Conservation (phyloP, 495 filamentous ascomycete genomes). For the Lasiosphaeris hirsuta region DNA sequence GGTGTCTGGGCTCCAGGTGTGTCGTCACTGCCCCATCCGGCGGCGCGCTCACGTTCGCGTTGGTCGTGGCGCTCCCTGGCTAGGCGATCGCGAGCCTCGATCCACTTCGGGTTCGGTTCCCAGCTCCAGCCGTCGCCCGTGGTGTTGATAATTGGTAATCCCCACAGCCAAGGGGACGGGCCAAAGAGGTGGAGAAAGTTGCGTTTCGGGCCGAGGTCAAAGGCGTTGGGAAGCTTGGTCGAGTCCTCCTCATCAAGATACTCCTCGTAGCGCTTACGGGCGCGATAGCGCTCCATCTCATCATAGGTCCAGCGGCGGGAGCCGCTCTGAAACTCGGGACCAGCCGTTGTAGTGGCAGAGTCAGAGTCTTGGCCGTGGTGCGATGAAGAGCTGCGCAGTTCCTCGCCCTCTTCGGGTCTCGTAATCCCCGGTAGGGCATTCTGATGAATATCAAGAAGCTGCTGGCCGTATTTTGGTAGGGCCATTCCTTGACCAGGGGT, state of each 20-base stretch:
- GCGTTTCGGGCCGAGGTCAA: slow-evolving; percentile 75
- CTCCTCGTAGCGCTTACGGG: slow-evolving; percentile 70
- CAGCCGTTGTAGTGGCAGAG: slow-evolving; percentile 22
- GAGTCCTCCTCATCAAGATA: slow-evolving; percentile 86
- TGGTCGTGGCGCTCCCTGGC: slow-evolving; percentile 58
- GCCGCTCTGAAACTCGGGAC: slow-evolving; percentile 49
- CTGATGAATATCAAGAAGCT: slow-evolving; percentile 75
- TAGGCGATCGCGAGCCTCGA: slow-evolving; percentile 61
- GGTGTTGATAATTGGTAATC: slow-evolving; percentile 76
- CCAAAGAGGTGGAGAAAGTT: slow-evolving; percentile 89
- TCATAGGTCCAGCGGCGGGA: slow-evolving; percentile 57
- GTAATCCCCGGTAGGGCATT: slow-evolving; percentile 81
- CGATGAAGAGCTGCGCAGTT: slow-evolving; percentile 27
- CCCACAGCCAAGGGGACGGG: slow-evolving; percentile 63
- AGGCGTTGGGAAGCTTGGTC: slow-evolving; percentile 78
- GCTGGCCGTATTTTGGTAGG: slow-evolving; percentile 66
- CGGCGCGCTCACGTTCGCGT: slow-evolving; percentile 51
- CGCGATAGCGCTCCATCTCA: slow-evolving; percentile 66
- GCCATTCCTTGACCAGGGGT: slow-evolving; percentile 43
- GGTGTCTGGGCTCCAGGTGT: slow-evolving; percentile 16
- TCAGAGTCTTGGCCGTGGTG: background rate
- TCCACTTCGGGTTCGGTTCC: slow-evolving; percentile 75
- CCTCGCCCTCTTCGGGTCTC: slow-evolving; percentile 74
- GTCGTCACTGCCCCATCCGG: slow-evolving; percentile 49
- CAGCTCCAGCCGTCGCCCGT: slow-evolving; percentile 93